Conservation (phyloP, 148 eudicot genomes). For the Rhododendron simsii region DNA sequence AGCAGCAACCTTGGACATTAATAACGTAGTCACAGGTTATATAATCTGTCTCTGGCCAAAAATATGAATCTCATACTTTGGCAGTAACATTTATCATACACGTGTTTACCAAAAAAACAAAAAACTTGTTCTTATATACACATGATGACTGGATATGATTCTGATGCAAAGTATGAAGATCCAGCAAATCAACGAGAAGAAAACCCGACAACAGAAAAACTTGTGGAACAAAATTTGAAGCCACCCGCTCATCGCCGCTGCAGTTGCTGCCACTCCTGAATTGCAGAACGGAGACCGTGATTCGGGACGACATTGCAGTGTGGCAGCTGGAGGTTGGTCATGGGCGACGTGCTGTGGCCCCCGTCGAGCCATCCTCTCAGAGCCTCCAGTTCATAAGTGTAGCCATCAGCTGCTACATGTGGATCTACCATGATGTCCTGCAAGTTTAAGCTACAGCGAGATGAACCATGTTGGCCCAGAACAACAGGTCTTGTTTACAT, state of each 20-base stretch:
- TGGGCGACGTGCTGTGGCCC: slow-evolving; percentile 73
- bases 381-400: slow-evolving; percentile 85
- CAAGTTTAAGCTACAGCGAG: slow-evolving; percentile 3
- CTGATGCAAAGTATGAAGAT: no score
- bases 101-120: no score
- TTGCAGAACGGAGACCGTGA: slow-evolving; percentile 75
- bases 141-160: no score
- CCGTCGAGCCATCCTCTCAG: slow-evolving; percentile 75
- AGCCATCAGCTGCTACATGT: slow-evolving; percentile 88
- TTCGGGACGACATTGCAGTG: slow-evolving; percentile 61
- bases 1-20: no score
- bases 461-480: no score
- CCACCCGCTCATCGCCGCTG: not conserved
- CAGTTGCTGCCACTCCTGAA: slow-evolving; percentile 73
- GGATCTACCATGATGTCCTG: slow-evolving; percentile 95
- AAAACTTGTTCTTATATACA: no score
- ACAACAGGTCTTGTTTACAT: no score
- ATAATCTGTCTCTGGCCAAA: no score
- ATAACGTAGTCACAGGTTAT: no score
- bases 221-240: not conserved
- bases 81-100: no score
- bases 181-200: not conserved
- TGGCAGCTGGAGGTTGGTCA: slow-evolving; percentile 66
- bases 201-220: not conserved
- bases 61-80: no score